Evolutionary conservation across 2,329 filamentous ascomycete genomes (phyloP), one percentile per base, ranked within the genome.

Genomic region (Sphaerulina musiva): DNA sequence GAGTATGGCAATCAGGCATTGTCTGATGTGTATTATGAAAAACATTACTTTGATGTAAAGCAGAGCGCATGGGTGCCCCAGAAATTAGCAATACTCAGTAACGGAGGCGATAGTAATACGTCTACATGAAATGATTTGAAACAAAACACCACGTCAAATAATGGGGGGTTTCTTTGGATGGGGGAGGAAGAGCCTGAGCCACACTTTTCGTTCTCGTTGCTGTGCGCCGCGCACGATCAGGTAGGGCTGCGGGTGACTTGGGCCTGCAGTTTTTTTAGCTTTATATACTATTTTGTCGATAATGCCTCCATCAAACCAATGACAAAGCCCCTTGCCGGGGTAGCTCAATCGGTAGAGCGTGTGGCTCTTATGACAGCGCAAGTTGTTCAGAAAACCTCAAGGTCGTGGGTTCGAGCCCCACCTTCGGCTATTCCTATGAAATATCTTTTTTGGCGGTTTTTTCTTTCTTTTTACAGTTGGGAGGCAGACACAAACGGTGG

Each of bases 1-100:
- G 80, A 83, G 63, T 83, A 83, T 57, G 78, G 80, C 1, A 56
- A 71, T 5, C 68, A 72, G 6, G 69, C 77, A 2, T 62, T 83
- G 55, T 76, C 74, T 2, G 68, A 73, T 36, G 74, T 71, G 6
- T 68, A 67, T 40, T 80, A 73, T 50, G 69, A 76, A 39, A 64
- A 69, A n/a, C 73, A 76, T 54, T 53, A 58, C 6, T 78, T 75
- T 49, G 69, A 75, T 53, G 46, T 58, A 23, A 60, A 66, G 44
- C 65, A 56, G 50, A 56, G 62, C 57, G 60, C 60, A 45, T 71
- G 69, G 69, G 54, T 66, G 17, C 64, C 66, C 11, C 49, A 57
- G 49, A 54, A 57, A 26, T n/a, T 46, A 36, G 49, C 46, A 42
- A 46, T 57, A 8, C 11, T 55, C 46, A 55, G 45, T 34, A 39